These are phyloP conservation scores for Aspergillus aculeatus DNA, from an alignment of 2,329 filamentous ascomycete species.

Conservation along the genomic window DNA sequence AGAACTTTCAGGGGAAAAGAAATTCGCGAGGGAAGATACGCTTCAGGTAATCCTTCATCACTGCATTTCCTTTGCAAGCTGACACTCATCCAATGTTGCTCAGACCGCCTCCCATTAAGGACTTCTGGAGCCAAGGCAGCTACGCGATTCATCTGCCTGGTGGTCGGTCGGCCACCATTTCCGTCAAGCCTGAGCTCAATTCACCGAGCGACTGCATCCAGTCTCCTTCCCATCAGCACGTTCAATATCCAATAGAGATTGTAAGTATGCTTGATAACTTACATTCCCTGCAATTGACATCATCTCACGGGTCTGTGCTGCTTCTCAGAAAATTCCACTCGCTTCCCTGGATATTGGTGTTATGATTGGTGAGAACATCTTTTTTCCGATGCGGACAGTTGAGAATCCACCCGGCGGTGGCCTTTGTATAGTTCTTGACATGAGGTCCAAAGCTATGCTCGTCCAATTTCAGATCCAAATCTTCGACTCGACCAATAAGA, in stretches of 20 bases:
- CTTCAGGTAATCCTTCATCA: constrained; percentile 47
- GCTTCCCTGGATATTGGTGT: constrained; percentile 62
- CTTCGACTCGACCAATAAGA: constrained; percentile 14
- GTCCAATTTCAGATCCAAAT: constrained; percentile 46
- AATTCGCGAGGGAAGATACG: constrained; percentile 49
- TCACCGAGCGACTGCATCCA: constrained; percentile 22
- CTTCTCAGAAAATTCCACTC: constrained; percentile 43
- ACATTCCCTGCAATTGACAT: not conserved
- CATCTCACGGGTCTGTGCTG: not conserved
- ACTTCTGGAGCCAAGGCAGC: constrained; percentile 50
- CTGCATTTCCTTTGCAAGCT: not conserved
- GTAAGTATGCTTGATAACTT: constrained; percentile 27
- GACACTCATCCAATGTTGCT: constrained; percentile 1
- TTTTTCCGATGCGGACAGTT: constrained; percentile 60
- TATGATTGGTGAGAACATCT: constrained; percentile 52
- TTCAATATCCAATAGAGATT: constrained; percentile 36
- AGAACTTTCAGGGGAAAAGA: constrained; percentile 41
- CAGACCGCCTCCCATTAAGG: constrained; percentile 51
- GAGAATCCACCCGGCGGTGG: constrained; percentile 18
- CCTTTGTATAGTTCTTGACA: constrained; percentile 42
- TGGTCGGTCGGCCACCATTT: constrained; percentile 21
- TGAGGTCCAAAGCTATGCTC: constrained; percentile 45
- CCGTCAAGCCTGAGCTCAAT: constrained; percentile 26
- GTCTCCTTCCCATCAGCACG: constrained; percentile 35
- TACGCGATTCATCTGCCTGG: constrained; percentile 31